Base-by-base conservation (phyloP, 2,329 filamentous ascomycete species). In the Mycogone perniciosa region DNA sequence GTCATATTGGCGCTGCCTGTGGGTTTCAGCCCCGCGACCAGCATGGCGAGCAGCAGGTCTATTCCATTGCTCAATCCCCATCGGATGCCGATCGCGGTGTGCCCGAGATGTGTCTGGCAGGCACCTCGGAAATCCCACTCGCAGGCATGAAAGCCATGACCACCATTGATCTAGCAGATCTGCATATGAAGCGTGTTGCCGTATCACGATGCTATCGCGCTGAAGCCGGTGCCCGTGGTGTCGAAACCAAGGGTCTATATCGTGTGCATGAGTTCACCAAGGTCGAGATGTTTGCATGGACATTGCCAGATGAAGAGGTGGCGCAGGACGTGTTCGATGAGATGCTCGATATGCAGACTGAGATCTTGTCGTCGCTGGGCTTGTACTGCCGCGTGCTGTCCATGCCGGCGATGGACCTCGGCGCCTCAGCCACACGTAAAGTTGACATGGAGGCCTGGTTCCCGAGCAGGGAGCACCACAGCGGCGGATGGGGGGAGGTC, bases 231-330 rank as follows among this genome's bases (percentile, higher is more conserved):
- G 88, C 90, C 1, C 79, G 92, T 37, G 93, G 93, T 31, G 84
- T 86, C 27, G 89, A 93, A 60, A 96, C 91, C 2, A 96, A 96
- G 71, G 93, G 93, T 5, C 74, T 99, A 2, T 99, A 97, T 71
- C 86, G 93, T 30, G 93, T 99, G 4, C 93, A 99, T 70, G 93
- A 99, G 70, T 99, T 99, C 70, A 96, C 90, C 30, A 99, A 99
- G 67, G 92, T 99, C 0, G 93, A 99, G 69, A 84, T 99, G 76
- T 97, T 99, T 65, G 90, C 87, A 0, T 99, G 93, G 93, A 86
- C 89, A 4, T 61, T 77, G 31, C 82, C 88, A 1, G 76, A 81
- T 48, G 51, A 61, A 2, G 64, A 62, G 31, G 64, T 67, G 38
- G 73, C 82, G 0, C 71, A 77, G 6, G 72, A 77, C 0, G 60